phyloP scores from a whole-genome alignment of 495 filamentous ascomycete genomes.

The Ramalina intermedia region DNA sequence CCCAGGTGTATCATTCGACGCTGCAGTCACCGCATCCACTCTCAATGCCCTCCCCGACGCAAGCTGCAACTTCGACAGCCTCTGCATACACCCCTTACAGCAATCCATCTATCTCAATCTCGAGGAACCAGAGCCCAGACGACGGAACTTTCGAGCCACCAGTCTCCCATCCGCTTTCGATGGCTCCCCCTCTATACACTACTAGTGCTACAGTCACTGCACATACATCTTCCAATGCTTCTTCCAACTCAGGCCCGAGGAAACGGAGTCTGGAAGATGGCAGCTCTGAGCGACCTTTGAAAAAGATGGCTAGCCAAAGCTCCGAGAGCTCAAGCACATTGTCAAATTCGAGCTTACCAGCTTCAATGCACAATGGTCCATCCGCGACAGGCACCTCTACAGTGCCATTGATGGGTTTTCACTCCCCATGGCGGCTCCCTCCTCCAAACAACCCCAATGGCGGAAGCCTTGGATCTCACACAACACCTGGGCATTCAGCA shows the following conservation, averaged over 20 bases:
- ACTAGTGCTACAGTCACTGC: no score
- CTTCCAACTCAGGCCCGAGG: conserved; percentile 19
- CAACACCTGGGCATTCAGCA: conserved; percentile 10
- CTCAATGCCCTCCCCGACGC: not conserved
- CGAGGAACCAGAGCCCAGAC: no score
- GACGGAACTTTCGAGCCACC: no score
- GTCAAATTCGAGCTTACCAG: no score
- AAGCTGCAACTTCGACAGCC: no score
- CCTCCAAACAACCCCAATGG: not conserved
- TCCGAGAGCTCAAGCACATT: conserved; percentile 1
- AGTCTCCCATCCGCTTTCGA: conserved; percentile 23
- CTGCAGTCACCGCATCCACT: not conserved
- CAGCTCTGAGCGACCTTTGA: conserved; percentile 43
- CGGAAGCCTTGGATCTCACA: not conserved
- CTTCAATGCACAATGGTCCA: no score
- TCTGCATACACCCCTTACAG: no score
- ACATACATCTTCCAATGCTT: no score
- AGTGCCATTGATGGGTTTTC: conserved; percentile 16
- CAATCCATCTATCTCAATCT: no score
- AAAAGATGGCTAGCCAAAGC: conserved; percentile 41
- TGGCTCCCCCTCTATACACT: conserved; percentile 7
- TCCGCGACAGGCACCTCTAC: not conserved
- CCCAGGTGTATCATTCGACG: conserved; percentile 7
- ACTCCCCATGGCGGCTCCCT: conserved; percentile 1
- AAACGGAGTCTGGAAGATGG: conserved; percentile 64